A percentile compares a stretch with the other conserved stretches of the same genome.
Conservation (phyloP, 1,139 yeast species). For the Kodamaea arcana region DNA sequence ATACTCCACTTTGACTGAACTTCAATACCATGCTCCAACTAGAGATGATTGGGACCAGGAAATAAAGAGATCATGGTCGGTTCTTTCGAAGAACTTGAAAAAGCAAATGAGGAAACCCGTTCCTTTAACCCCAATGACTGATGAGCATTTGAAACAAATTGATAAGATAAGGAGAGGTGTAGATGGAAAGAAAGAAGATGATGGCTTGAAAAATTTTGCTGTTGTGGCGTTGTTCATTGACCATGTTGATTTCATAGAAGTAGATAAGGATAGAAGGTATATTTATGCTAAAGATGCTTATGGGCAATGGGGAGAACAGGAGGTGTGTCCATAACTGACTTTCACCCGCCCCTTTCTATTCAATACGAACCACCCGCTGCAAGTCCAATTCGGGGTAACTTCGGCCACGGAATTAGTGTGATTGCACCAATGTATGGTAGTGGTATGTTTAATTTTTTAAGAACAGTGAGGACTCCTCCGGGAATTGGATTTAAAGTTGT, state of each 20-base stretch:
- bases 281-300: conserved; percentile 49
- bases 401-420: too few species aligned
- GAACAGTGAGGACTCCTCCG: too few species aligned
- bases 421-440: too few species aligned
- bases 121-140: conserved; percentile 60
- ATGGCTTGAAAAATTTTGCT: conserved; percentile 67
- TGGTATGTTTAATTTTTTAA: too few species aligned
- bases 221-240: conserved; percentile 69
- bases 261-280: conserved; percentile 54
- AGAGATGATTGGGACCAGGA: conserved; percentile 64
- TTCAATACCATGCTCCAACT: conserved; percentile 46
- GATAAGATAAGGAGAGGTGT: conserved; percentile 80
- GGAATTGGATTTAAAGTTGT: too few species aligned
- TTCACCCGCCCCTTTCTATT: too few species aligned
- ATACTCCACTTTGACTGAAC: conserved; percentile 27
- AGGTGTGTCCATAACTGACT: conserved; percentile 66
- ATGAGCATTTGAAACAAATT: conserved; percentile 51
- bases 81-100: conserved; percentile 54
- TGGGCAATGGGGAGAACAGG: conserved; percentile 72
- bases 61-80: conserved; percentile 58
- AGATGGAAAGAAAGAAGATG: conserved; percentile 69
- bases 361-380: too few species aligned
- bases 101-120: conserved; percentile 67
- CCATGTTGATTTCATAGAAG: conserved; percentile 65
- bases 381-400: too few species aligned